These are phyloP conservation scores for Solioccasus polychromus DNA, from an alignment of 768 basidiomycete species.

Conservation along the genomic window DNA sequence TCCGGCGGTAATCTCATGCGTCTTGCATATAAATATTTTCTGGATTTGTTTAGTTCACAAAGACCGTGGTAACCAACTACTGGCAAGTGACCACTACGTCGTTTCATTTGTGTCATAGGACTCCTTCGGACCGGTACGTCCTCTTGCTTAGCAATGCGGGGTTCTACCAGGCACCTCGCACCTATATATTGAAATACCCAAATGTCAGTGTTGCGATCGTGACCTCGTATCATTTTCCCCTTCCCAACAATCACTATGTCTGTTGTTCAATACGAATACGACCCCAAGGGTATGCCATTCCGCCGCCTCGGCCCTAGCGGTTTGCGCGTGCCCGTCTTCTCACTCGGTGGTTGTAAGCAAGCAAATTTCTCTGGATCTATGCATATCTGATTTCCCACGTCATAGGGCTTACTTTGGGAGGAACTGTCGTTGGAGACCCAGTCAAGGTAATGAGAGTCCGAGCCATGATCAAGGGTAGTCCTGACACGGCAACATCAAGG, in stretches of 20 bases:
- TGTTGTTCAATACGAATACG: slow-evolving; percentile 29
- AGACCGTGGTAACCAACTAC: neutral
- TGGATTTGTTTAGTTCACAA: neutral
- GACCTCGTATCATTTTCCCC: neutral
- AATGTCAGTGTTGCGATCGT: neutral
- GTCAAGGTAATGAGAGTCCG: slow-evolving; percentile 39
- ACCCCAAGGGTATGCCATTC: slow-evolving; percentile 39
- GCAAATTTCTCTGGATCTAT: neutral
- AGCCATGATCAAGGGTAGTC: neutral
- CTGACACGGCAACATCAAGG: slow-evolving; percentile 25
- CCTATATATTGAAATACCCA: slow-evolving; percentile 16
- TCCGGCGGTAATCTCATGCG: too few relatives aligned
- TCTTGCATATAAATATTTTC: too few relatives aligned
- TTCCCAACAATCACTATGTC: slow-evolving; percentile 20
- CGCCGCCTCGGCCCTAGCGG: slow-evolving; percentile 45
- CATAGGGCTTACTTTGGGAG: slow-evolving; percentile 46
- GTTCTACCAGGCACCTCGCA: too few relatives aligned
- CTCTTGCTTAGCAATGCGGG: slow-evolving; percentile 14
- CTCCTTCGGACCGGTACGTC: slow-evolving; percentile 8
- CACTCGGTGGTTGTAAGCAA: slow-evolving; percentile 46
- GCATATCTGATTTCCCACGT: neutral
- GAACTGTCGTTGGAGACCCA: slow-evolving; percentile 46
- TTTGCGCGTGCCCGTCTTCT: slow-evolving; percentile 49
- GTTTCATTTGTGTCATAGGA: too few relatives aligned
- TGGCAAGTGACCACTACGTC: neutral